Percentiles rank a stretch among this genome's conserved stretches.
Conservation (phyloP, 208 protist species). For the Leishmania martiniquensis region DNA sequence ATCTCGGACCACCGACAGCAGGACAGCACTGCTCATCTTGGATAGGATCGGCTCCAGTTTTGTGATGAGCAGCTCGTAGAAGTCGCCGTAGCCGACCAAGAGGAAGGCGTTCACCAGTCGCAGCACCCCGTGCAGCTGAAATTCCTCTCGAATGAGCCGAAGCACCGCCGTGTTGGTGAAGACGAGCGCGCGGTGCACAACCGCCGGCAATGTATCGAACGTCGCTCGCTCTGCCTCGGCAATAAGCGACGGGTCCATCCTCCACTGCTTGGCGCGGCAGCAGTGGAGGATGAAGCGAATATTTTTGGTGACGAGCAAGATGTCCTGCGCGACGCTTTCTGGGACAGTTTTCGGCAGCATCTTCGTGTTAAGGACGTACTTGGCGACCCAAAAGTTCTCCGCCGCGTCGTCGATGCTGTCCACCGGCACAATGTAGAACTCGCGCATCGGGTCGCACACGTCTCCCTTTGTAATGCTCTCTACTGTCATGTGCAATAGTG, state of each 20-base stretch:
- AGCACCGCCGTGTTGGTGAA: constrained; percentile 69
- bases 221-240: constrained; percentile 41
- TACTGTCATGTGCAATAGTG: constrained; percentile 61
- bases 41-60: constrained; percentile 57
- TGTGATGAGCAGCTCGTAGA: constrained; percentile 66
- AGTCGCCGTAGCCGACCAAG: constrained; percentile 69
- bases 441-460: constrained; percentile 59
- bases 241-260: constrained; percentile 56
- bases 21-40: constrained; percentile 51
- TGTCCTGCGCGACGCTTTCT: constrained; percentile 44
- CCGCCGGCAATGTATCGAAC: constrained; percentile 46
- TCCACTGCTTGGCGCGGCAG: constrained; percentile 64
- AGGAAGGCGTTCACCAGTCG: constrained; percentile 68
- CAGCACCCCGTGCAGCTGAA: constrained; percentile 56
- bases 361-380: constrained; percentile 46
- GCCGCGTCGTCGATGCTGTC: constrained; percentile 45
- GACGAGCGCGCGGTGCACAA: constrained; percentile 40
- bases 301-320: constrained; percentile 66
- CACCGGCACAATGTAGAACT: constrained; percentile 62
- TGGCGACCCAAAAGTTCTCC: constrained; percentile 55
- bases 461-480: constrained; percentile 58
- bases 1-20: constrained; percentile 56
- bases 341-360: constrained; percentile 70
- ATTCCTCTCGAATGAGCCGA: constrained; percentile 52
- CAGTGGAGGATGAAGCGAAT: constrained; percentile 63